A percentile compares a stretch with the other conserved stretches of the same genome.
phyloP scores from a whole-genome alignment of 78 protist species.

The Capsaspora owczarzaki region DNA sequence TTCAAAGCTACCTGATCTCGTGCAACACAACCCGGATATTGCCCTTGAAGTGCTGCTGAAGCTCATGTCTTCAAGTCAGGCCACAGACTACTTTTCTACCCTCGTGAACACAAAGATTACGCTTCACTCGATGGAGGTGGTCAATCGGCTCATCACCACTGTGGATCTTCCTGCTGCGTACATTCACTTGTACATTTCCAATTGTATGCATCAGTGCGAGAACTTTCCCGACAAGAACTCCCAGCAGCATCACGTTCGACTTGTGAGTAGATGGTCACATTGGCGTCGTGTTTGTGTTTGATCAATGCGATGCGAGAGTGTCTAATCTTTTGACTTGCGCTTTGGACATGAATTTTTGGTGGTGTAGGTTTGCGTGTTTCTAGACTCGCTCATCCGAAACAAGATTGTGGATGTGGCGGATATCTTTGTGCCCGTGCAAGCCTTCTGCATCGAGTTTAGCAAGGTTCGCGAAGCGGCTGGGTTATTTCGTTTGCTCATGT shows the following conservation, averaged over 20 bases:
- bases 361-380: constrained; percentile 71
- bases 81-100: constrained; percentile 55
- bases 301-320: too few relatives aligned
- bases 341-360: too few relatives aligned
- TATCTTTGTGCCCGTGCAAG: constrained; percentile 46
- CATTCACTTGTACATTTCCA: constrained; percentile 72
- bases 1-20: constrained; percentile 57
- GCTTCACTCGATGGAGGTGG: constrained; percentile 85
- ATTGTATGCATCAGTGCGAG: constrained; percentile 77
- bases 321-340: too few relatives aligned
- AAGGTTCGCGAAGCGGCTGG: constrained; percentile 36
- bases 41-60: constrained; percentile 73
- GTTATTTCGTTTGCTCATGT: constrained; percentile 36
- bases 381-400: constrained; percentile 78
- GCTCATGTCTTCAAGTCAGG: constrained; percentile 47
- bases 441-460: constrained; percentile 61
- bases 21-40: constrained; percentile 72
- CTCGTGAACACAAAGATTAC: constrained; percentile 55
- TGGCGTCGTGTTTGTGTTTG: too few relatives aligned
- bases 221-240: constrained; percentile 54
- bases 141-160: constrained; percentile 73
- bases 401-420: constrained; percentile 62
- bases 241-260: constrained; percentile 67
- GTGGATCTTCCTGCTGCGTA: constrained; percentile 75
- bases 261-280: constrained; percentile 14